Evolutionary conservation across 768 basidiomycete species (phyloP), one percentile per base, ranked within the genome.

Genomic region (Tricholomella constricta): DNA sequence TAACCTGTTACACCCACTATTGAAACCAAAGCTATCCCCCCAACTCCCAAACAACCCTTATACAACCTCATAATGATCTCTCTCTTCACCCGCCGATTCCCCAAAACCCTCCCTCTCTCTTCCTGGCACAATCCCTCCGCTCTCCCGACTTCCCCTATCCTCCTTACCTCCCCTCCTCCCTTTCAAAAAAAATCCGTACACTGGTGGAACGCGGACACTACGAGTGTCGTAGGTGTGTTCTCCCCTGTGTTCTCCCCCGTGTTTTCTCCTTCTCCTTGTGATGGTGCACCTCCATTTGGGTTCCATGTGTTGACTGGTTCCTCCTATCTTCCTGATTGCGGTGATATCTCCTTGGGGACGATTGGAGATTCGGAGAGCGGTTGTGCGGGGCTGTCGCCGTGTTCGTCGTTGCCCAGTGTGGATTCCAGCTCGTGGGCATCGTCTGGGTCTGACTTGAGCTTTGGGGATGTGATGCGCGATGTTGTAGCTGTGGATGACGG

Each of bases 341-440:
- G 56, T 2, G 48, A 57, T 20, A 45, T 57, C 7, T 53, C 51
- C 6, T 53, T 36, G 48, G 36, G 42, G 23, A 57, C 56, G 42
- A 27, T 36, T 17, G 17, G 36, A 27, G 25, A 49, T 25, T 2
- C 27, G 51, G 25, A 52, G 38, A 45, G 54, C 44, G 54, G 37
- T 19, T 32, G 27, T 36, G 9, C 12, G 34, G 14, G 17, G 17
- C 26, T 3, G 31, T 4, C 31, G 31, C 6, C 22, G 4, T 10
- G 25, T 6, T n/a, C 45, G 14, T 42, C 47, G 9, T 12, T 6
- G 15, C 14, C 20, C 6, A 29, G 22, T 20, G 25, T 29, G 20
- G 20, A 25, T 29, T 32, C 12, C 5, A 37, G 43, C 37, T 25
- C 37, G 8, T 40, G 36, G 44, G 19, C 25, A 12, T 37, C 35